Percentiles rank a stretch among this genome's conserved stretches.
Evolutionary conservation across 139 green algal genomes (phyloP).

Genomic region (Raphidocelis subcapitata): DNA sequence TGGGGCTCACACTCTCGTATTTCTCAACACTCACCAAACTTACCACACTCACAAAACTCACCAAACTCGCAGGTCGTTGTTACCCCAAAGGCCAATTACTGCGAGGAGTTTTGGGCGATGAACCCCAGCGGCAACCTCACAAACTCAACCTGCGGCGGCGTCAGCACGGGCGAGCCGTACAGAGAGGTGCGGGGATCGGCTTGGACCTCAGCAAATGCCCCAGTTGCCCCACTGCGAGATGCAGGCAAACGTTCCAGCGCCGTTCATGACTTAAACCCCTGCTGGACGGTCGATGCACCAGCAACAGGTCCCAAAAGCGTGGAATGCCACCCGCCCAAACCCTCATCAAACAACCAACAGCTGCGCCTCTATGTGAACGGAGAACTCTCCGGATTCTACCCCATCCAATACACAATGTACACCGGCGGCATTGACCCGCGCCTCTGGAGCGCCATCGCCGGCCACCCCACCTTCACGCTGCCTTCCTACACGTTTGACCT

Average conservation of each 20-base stretch:
- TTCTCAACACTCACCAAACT: no score
- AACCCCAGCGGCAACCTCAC: constrained; percentile 22
- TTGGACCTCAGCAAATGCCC: no score
- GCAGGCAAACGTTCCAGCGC: no score
- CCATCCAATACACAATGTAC: constrained; percentile 30
- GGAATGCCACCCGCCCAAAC: no score
- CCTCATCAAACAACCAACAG: no score
- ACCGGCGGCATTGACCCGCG: not conserved
- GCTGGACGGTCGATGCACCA: no score
- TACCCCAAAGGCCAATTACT: constrained; percentile 19
- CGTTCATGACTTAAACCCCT: no score
- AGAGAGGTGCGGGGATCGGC: constrained; percentile 15
- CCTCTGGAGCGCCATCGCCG: constrained; percentile 1
- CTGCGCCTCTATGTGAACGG: constrained; percentile 18
- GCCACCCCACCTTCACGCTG: not conserved
- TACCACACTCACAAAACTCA: no score
- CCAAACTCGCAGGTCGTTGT: not conserved
- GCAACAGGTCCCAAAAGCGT: no score
- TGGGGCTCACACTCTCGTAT: no score
- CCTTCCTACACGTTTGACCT: constrained; percentile 23
- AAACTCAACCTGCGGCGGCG: constrained; percentile 3
- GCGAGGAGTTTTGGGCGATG: constrained; percentile 25
- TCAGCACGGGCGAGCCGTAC: constrained; percentile 23
- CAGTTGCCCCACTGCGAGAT: no score
- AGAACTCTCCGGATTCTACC: constrained; percentile 19